Percentiles rank a stretch among this genome's conserved stretches.
Conservation (phyloP, 345 rosid genomes). For the Capsella bursapastoris region DNA sequence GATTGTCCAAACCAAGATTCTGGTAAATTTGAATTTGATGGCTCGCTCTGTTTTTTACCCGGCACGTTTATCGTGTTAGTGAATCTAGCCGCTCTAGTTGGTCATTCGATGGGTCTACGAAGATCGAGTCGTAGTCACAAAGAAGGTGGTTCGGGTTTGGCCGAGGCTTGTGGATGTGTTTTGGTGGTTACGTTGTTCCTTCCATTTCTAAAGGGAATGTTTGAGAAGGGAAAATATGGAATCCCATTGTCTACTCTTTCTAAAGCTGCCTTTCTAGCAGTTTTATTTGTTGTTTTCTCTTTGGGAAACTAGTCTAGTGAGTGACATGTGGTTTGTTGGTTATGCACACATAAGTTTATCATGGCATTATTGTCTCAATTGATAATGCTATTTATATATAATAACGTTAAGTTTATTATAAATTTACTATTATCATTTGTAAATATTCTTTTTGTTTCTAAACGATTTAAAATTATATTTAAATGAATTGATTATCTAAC, state of each 20-base stretch:
- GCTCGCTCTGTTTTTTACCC: slow-evolving; percentile 54
- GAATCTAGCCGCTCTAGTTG: slow-evolving; percentile 45
- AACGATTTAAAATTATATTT: no score
- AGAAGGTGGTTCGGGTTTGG: slow-evolving; percentile 41
- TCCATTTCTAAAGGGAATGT: slow-evolving; percentile 60
- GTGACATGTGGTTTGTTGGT: background rate
- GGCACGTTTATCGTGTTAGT: slow-evolving; percentile 60
- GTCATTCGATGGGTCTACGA: slow-evolving; percentile 30
- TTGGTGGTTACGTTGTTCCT: slow-evolving; percentile 51
- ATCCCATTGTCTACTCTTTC: slow-evolving; percentile 59
- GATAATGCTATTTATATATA: background rate
- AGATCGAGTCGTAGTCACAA: background rate
- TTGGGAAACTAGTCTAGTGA: background rate
- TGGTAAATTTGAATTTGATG: slow-evolving; percentile 53
- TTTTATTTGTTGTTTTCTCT: slow-evolving; percentile 38
- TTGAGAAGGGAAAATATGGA: slow-evolving; percentile 61
- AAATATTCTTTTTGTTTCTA: no score
- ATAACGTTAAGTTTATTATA: no score
- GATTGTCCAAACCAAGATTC: background rate
- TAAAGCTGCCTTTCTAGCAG: slow-evolving; percentile 51
- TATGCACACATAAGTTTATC: background rate
- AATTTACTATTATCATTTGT: no score
- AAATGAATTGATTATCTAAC: no score
- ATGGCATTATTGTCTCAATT: background rate
- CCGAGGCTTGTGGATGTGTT: slow-evolving; percentile 49